Conservation (phyloP, 2,329 filamentous ascomycete genomes). For the Diaporthe nobilis region DNA sequence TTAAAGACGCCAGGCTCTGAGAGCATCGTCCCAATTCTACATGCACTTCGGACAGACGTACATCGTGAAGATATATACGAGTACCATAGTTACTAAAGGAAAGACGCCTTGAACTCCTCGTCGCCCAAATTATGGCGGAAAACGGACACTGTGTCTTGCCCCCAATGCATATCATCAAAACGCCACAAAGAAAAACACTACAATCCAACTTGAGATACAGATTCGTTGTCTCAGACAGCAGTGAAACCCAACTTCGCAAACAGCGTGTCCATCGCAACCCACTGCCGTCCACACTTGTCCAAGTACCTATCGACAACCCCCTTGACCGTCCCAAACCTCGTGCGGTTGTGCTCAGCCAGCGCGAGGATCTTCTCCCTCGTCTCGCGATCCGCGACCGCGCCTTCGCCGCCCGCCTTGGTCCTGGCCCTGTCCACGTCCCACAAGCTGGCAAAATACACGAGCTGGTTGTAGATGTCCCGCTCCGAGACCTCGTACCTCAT, state of each 20-base stretch:
- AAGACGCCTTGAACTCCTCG: slow-evolving; percentile 7
- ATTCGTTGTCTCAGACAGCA: slow-evolving; percentile 42
- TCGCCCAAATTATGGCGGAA: slow-evolving; percentile 4
- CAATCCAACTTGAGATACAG: neutral
- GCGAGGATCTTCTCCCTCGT: slow-evolving; percentile 77
- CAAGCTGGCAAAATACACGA: slow-evolving; percentile 86
- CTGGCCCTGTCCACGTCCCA: slow-evolving; percentile 92
- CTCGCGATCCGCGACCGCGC: slow-evolving; percentile 55
- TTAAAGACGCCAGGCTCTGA: too few species aligned
- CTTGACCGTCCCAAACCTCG: slow-evolving; percentile 82
- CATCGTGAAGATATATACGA: neutral
- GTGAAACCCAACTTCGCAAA: slow-evolving; percentile 78
- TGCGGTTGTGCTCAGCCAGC: slow-evolving; percentile 86
- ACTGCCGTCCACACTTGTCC: slow-evolving; percentile 90
- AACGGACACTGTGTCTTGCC: neutral
- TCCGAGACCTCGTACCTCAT: slow-evolving; percentile 93
- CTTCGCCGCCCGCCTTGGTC: slow-evolving; percentile 61
- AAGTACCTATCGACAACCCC: slow-evolving; percentile 85
- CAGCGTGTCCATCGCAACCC: slow-evolving; percentile 93
- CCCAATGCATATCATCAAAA: slow-evolving; percentile 15
- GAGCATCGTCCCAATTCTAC: too few species aligned
- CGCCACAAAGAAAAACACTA: neutral
- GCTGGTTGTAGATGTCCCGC: slow-evolving; percentile 94
- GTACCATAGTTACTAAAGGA: neutral
- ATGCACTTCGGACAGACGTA: neutral